Base-by-base conservation (phyloP, 805 yeast genomes). In the Yamadazyma scolyti region DNA sequence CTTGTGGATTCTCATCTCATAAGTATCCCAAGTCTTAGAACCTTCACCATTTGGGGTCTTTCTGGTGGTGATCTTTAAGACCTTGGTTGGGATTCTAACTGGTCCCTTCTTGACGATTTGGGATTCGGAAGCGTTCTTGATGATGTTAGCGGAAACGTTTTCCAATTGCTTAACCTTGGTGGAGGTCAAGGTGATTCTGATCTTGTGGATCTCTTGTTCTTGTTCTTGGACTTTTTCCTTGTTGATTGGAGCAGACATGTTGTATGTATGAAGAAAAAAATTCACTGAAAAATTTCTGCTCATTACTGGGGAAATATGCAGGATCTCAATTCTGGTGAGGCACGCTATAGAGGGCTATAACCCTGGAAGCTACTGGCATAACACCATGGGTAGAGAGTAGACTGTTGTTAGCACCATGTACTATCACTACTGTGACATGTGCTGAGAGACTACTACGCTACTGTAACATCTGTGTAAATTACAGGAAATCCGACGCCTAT, bases 41-140 rank as follows among this genome's bases (percentile, higher is more conserved):
- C 99, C 99, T 79, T 93, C 97, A 93, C 99, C 99, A 73, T 94
- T 94, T 65, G 99, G 99, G 66, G 98, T 84, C 89, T 93, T 93
- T 86, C 99, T 88, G 85, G 99, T 93, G 75, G 95, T 78, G 76
- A 93, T 78, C 75, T 84, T 87, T 65, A 93, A 84, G 58, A 84
- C 93, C 84, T 89, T 93, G 74, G 98, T 93, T 78, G 99, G 99
- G 77, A 93, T 74, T 85, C 98, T 89, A 65, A 93, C 96, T 57
- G 98, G 98, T 67, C 99, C 99, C 79, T 88, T 90, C 82, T 87
- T 88, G 69, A 73, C 77, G 63, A 89, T 77, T 59, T 82, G 71
- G 73, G 78, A 71, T 68, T 75, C 76, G 68, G 74, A 75, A 68
- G 97, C 96, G 63, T 86, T 88, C 68, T 65, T 70, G 72, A 89